phyloP scores from a whole-genome alignment of 2,329 filamentous ascomycete genomes.

The Diaporthe helianthi region DNA sequence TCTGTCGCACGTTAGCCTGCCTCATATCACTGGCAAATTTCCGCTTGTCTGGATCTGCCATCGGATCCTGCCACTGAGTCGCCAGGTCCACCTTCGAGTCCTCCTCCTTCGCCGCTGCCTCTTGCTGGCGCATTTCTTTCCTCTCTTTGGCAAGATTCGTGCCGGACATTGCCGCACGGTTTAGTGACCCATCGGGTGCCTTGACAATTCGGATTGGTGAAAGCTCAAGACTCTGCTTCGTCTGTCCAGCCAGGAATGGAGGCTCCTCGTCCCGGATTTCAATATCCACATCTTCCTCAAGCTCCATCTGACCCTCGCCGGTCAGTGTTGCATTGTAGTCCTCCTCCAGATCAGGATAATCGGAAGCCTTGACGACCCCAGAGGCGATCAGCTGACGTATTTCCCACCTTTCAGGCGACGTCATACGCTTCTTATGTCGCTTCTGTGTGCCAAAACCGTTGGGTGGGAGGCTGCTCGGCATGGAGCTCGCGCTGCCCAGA shows the following conservation, averaged over 20 bases:
- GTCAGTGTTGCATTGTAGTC: slow-evolving; percentile 89
- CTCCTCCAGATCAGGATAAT: slow-evolving; percentile 94
- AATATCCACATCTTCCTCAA: slow-evolving; percentile 97
- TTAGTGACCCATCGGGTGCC: slow-evolving; percentile 97
- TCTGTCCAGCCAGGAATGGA: slow-evolving; percentile 93
- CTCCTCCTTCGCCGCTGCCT: slow-evolving; percentile 80
- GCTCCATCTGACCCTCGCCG: slow-evolving; percentile 85
- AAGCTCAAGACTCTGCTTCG: slow-evolving; percentile 92
- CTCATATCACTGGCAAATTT: slow-evolving; percentile 90
- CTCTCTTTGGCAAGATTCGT: slow-evolving; percentile 88
- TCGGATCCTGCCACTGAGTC: slow-evolving; percentile 95
- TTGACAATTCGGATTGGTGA: slow-evolving; percentile 97
- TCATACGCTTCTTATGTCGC: slow-evolving; percentile 87
- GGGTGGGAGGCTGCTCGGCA: slow-evolving; percentile 47
- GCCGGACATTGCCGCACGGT: slow-evolving; percentile 93
- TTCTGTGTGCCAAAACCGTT: slow-evolving; percentile 64
- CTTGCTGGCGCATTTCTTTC: slow-evolving; percentile 86
- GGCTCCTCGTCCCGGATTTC: slow-evolving; percentile 96
- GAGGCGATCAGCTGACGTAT: slow-evolving; percentile 96
- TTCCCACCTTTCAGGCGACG: slow-evolving; percentile 96
- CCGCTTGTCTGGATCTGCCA: slow-evolving; percentile 83
- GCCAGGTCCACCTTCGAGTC: slow-evolving; percentile 83
- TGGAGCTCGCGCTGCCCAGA: slow-evolving; percentile 60
- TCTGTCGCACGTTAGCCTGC: slow-evolving; percentile 65
- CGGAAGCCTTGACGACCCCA: slow-evolving; percentile 88